Conservation (phyloP, 1,139 yeast species). For the Yamadazyma siamensis region DNA sequence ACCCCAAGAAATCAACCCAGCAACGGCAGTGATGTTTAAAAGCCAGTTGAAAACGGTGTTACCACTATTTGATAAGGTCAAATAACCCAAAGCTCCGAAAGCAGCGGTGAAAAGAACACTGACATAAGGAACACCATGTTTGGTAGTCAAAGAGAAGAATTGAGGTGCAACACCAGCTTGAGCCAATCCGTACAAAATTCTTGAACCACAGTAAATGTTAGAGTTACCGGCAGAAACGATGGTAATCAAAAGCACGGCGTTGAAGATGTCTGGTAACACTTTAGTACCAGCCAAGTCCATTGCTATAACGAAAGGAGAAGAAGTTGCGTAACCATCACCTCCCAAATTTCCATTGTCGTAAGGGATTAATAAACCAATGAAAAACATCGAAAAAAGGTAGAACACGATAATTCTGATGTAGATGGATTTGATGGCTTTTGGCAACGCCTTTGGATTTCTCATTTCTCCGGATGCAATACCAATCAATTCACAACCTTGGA, state of each 20-base stretch:
- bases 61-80: constrained; percentile 64
- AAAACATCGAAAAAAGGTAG: constrained; percentile 74
- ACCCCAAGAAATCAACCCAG: constrained; percentile 75
- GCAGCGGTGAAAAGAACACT: constrained; percentile 57
- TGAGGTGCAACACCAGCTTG: constrained; percentile 60
- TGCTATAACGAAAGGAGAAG: constrained; percentile 56
- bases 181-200: constrained; percentile 67
- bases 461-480: constrained; percentile 92
- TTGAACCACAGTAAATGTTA: constrained; percentile 74
- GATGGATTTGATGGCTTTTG: constrained; percentile 80
- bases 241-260: constrained; percentile 68
- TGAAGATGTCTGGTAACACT: constrained; percentile 67
- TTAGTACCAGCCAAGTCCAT: constrained; percentile 69
- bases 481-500: constrained; percentile 76
- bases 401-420: constrained; percentile 76
- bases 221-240: constrained; percentile 80
- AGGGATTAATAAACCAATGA: constrained; percentile 82
- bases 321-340: constrained; percentile 29
- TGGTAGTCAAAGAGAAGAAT: constrained; percentile 48
- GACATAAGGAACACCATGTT: constrained; percentile 63
- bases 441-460: constrained; percentile 77
- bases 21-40: constrained; percentile 73
- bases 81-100: constrained; percentile 65
- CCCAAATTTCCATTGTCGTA: constrained; percentile 55
- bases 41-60: constrained; percentile 78